These are phyloP conservation scores for Phylloporus scabripes DNA, from an alignment of 768 basidiomycete genomes.

Conservation along the genomic window DNA sequence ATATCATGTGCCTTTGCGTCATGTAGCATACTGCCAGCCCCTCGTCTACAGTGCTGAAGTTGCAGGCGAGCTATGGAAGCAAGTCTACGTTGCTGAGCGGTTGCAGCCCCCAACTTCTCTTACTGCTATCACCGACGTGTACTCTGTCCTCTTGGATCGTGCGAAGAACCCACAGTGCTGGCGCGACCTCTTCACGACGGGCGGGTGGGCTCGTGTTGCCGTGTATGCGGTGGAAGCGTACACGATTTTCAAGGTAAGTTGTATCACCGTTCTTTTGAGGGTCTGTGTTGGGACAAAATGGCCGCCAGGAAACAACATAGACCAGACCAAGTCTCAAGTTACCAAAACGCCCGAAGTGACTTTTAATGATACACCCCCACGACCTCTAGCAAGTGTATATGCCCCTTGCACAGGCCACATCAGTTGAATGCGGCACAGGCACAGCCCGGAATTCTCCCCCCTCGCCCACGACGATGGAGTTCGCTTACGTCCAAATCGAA, in stretches of 20 bases:
- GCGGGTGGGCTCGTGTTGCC: conserved; percentile 62
- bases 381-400: not conserved
- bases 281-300: too few species aligned
- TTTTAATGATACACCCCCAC: conserved; percentile 8
- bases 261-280: too few species aligned
- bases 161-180: conserved; percentile 55
- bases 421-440: too few species aligned
- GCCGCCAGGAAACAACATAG: too few species aligned
- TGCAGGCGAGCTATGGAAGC: conserved; percentile 67
- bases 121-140: conserved; percentile 49
- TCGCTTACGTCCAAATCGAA: conserved; percentile 11
- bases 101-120: conserved; percentile 58
- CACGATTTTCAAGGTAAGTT: conserved; percentile 75
- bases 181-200: conserved; percentile 52
- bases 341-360: conserved; percentile 14
- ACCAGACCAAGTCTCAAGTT: not conserved
- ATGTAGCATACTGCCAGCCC: conserved; percentile 67
- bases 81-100: conserved; percentile 64
- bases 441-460: conserved; percentile 3
- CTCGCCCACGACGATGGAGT: conserved; percentile 7
- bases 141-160: conserved; percentile 59
- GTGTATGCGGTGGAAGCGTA: conserved; percentile 84
- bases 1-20: not conserved
- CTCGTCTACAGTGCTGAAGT: conserved; percentile 76
- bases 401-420: too few species aligned